A percentile compares a stretch with the other conserved stretches of the same genome.
These are phyloP conservation scores for Scheffersomyces spartinae DNA, from an alignment of 805 yeast species.

Conservation along the genomic window DNA sequence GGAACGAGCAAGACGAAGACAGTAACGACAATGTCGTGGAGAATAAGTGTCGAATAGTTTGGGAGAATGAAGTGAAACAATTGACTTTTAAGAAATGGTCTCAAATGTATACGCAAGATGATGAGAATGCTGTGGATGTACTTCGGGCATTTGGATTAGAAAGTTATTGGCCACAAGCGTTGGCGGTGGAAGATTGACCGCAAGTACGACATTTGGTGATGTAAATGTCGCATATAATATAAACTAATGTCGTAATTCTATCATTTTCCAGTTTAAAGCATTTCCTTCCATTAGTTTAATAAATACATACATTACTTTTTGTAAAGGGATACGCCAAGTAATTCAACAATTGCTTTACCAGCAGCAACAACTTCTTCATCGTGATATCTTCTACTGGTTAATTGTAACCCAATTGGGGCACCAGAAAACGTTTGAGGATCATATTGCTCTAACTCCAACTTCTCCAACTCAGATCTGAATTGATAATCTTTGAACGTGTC, in stretches of 20 bases:
- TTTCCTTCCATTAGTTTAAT: no score
- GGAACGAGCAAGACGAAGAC: slow-evolving; percentile 38
- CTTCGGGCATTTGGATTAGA: slow-evolving; percentile 42
- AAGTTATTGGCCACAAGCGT: slow-evolving; percentile 48
- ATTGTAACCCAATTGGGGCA: slow-evolving; percentile 47
- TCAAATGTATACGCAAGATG: slow-evolving; percentile 38
- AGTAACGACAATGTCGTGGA: slow-evolving; percentile 21
- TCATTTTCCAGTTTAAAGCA: no score
- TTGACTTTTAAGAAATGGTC: slow-evolving; percentile 62
- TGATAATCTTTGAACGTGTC: slow-evolving; percentile 15
- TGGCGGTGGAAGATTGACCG: no score
- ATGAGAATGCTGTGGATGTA: slow-evolving; percentile 37
- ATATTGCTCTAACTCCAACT: slow-evolving; percentile 36
- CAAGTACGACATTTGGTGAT: no score
- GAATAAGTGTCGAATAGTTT: slow-evolving; percentile 40
- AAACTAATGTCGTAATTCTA: no score
- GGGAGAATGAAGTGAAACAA: slow-evolving; percentile 60
- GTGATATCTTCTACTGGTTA: slow-evolving; percentile 40
- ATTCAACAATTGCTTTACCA: slow-evolving; percentile 26
- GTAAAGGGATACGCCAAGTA: slow-evolving; percentile 21
- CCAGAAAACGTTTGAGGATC: slow-evolving; percentile 35
- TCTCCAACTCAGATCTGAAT: slow-evolving; percentile 36
- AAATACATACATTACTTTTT: no score
- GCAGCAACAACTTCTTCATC: slow-evolving; percentile 49
- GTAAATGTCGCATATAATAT: no score